Evolutionary conservation across 306 rosid species (phyloP).

Genomic region (Carpinus fangiana): DNA sequence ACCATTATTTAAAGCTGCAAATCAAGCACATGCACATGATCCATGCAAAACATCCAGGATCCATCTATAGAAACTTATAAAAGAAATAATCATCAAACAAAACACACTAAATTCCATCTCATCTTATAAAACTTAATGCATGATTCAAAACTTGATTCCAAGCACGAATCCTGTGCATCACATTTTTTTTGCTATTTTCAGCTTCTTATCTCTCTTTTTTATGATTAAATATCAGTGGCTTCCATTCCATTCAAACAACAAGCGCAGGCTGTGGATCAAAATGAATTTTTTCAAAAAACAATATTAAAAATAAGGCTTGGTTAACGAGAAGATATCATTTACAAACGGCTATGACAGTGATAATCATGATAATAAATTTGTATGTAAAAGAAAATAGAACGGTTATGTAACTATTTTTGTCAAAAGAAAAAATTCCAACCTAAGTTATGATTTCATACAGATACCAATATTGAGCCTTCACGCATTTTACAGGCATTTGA

Average conservation of each 20-base stretch:
- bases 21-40: background rate
- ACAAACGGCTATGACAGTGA: background rate
- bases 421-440: background rate
- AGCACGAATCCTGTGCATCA: slow-evolving; percentile 17
- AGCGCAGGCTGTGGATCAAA: background rate
- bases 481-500: slow-evolving; percentile 1
- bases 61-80: background rate
- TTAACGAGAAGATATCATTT: background rate
- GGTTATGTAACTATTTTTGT: background rate
- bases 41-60: background rate
- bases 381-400: background rate
- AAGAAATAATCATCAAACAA: background rate
- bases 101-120: slow-evolving; percentile 3
- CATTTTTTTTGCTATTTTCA: background rate
- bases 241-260: background rate
- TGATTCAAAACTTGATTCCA: background rate
- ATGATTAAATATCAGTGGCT: background rate
- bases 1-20: background rate
- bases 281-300: background rate
- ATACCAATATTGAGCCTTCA: slow-evolving; percentile 13
- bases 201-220: background rate
- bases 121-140: background rate
- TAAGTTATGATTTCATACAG: slow-evolving; percentile 5
- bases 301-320: background rate
- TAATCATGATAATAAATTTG: background rate